These are phyloP conservation scores for Conticribra guillardii DNA, from an alignment of 108 stramenopile genomes.

Conservation along the genomic window DNA sequence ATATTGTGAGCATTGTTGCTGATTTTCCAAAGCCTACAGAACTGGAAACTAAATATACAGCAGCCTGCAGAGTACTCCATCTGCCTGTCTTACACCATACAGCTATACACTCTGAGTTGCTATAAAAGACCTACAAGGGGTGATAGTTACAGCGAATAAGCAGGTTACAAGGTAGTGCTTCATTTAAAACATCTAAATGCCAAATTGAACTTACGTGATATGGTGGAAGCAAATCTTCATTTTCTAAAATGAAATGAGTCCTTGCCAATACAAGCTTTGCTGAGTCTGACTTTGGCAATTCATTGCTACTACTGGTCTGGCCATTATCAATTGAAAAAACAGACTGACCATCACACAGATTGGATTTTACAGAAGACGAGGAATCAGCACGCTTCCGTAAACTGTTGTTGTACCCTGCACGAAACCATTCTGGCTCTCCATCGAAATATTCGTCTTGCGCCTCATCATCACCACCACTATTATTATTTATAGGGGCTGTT, in stretches of 20 bases:
- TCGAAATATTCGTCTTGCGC: constrained; percentile 12
- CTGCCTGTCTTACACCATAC: constrained; percentile 59
- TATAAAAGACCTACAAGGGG: constrained; percentile 32
- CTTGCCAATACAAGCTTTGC: constrained; percentile 50
- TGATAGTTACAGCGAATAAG: no score
- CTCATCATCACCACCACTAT: constrained; percentile 1
- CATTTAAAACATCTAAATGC: background rate
- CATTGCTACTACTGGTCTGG: constrained; percentile 6
- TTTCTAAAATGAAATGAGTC: constrained; percentile 53
- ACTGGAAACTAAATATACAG: constrained; percentile 48
- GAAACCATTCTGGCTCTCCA: constrained; percentile 49
- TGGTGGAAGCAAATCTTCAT: constrained; percentile 52
- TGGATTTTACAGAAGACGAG: constrained; percentile 13
- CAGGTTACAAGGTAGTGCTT: background rate
- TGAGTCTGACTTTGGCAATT: constrained; percentile 53
- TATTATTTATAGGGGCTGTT: constrained; percentile 3
- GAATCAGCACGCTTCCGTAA: constrained; percentile 27
- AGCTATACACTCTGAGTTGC: constrained; percentile 57
- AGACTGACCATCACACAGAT: constrained; percentile 38
- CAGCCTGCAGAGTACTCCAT: constrained; percentile 57
- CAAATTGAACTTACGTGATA: constrained; percentile 43
- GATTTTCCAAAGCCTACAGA: constrained; percentile 50
- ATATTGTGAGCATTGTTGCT: constrained; percentile 47
- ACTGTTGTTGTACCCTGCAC: constrained; percentile 17
- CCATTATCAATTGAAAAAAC: constrained; percentile 46